Evolutionary conservation across 2,329 filamentous ascomycete genomes (phyloP).

Genomic region (Triangularia setosa): DNA sequence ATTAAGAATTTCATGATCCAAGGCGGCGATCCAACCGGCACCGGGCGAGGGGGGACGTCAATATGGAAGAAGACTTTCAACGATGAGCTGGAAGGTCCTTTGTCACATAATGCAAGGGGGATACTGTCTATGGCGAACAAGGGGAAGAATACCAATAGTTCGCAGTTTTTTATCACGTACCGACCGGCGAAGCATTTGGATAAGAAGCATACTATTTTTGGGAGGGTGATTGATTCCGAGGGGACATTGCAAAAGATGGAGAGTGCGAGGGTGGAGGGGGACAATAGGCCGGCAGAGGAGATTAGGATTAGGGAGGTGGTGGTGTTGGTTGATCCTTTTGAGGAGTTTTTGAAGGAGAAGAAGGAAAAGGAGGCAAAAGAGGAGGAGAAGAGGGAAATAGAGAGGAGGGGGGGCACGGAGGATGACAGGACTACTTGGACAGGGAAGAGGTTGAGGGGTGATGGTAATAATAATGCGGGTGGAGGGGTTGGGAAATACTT

Average conservation of each 20-base stretch:
- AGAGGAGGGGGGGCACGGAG: constrained; percentile 66
- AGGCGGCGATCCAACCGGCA: constrained; percentile 89
- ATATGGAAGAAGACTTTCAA: constrained; percentile 93
- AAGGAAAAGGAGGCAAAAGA: constrained; percentile 57
- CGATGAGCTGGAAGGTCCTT: constrained; percentile 87
- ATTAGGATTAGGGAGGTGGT: constrained; percentile 79
- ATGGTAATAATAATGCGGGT: constrained; percentile 42
- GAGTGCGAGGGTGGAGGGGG: constrained; percentile 68
- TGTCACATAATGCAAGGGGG: constrained; percentile 78
- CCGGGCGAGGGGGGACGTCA: constrained; percentile 82
- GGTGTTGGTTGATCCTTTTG: constrained; percentile 91
- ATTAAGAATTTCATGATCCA: constrained; percentile 98
- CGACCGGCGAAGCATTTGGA: constrained; percentile 80
- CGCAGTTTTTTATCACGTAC: constrained; percentile 93
- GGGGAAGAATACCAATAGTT: constrained; percentile 94
- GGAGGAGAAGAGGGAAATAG: constrained; percentile 58
- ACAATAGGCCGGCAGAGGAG: constrained; percentile 66
- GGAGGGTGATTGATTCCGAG: constrained; percentile 71
- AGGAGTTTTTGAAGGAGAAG: constrained; percentile 80
- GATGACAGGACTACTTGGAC: constrained; percentile 95
- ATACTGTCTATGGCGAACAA: constrained; percentile 96
- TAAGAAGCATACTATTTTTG: constrained; percentile 96
- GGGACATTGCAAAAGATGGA: constrained; percentile 68
- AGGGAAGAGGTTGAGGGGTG: constrained; percentile 75
- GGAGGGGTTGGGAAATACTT: constrained; percentile 74